Base-by-base conservation (phyloP, 352 stramenopile genomes). In the Globisporangium carolinianum region DNA sequence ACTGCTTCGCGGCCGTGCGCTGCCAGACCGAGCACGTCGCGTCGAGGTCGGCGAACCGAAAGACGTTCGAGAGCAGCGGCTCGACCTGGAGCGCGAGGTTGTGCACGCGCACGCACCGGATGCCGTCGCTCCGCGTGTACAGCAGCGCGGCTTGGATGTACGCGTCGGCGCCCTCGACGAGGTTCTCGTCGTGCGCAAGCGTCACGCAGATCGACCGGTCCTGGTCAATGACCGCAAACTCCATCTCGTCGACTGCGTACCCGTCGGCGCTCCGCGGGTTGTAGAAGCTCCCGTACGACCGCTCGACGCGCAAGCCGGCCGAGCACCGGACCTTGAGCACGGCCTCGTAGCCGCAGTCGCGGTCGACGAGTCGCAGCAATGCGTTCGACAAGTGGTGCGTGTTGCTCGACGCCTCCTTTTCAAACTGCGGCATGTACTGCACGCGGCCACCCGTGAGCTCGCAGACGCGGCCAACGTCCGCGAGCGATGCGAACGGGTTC, bases 71-170 rank as follows among this genome's bases (percentile, higher is more conserved):
- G 15, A 95, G 62, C 53, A 94, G 64, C 5, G 72, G 68, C 24
- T 92, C 82, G 37, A 91, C 83, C 15, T 76, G 77, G 36, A 97
- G 50, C 15, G 85, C 85, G 38, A 97, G 56, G 58, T 95, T 97
- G 73, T 97, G 91, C 55, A 97, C 91, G 49, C 91, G 89, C 39
- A 97, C 88, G 56, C 86, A 90, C 53, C 89, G 86, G 42, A 93
- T 72, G 38, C 87, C 87, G 55, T 92, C 79, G 57, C 76, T 85
- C 11, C 81, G 72, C 14, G 88, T 97, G 63, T 97, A 97, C 24
- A 97, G 72, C 53, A 97, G 67, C 41, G 89, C 91, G 1, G 79
- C 83, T 57, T 97, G 89, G 61, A 97, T 81, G 65, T 86, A 96
- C 36, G 82, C 80, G 53, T 94, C 79, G 5, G 65, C 67, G 9